These are phyloP conservation scores for Orbilia oligospora DNA, from an alignment of 2,329 filamentous ascomycete species.

Conservation along the genomic window DNA sequence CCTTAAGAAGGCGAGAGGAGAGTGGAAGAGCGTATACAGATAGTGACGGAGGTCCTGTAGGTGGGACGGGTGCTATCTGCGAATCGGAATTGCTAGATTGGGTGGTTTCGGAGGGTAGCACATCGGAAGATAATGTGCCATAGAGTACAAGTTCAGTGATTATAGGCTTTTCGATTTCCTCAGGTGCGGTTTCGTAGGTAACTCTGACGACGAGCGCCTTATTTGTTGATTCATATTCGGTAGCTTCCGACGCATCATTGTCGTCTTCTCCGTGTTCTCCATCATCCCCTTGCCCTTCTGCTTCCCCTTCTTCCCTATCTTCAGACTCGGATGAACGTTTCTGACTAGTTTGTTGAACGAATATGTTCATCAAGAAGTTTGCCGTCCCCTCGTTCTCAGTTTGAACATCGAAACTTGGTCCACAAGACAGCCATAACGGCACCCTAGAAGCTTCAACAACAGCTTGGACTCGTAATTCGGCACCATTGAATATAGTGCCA, in stretches of 20 bases:
- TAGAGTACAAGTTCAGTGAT: slow-evolving; percentile 57
- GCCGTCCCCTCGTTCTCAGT: slow-evolving; percentile 46
- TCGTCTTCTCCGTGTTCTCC: neutral
- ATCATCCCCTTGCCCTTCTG: neutral
- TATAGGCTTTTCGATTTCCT: slow-evolving; percentile 51
- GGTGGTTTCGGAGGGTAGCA: neutral
- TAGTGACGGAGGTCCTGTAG: slow-evolving; percentile 6
- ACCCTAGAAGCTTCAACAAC: slow-evolving; percentile 52
- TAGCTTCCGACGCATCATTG: neutral
- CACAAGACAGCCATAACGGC: slow-evolving; percentile 49
- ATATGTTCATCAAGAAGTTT: slow-evolving; percentile 45
- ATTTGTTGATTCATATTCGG: slow-evolving; percentile 10
- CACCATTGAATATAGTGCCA: slow-evolving; percentile 26
- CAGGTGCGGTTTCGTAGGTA: slow-evolving; percentile 34
- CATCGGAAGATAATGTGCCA: slow-evolving; percentile 26
- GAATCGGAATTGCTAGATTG: slow-evolving; percentile 18
- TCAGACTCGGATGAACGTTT: neutral
- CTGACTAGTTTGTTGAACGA: slow-evolving; percentile 22
- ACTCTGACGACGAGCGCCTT: slow-evolving; percentile 45
- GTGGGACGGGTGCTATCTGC: neutral
- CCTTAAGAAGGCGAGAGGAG: slow-evolving; percentile 48
- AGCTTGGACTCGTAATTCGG: slow-evolving; percentile 34
- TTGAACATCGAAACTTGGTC: slow-evolving; percentile 48
- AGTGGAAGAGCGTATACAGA: slow-evolving; percentile 57
- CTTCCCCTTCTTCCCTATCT: slow-evolving; percentile 1